Percentiles rank a stretch among this genome's conserved stretches.
These are phyloP conservation scores for Puccinia triticina DNA, from an alignment of 1,284 basidiomycete species.

Conservation along the genomic window DNA sequence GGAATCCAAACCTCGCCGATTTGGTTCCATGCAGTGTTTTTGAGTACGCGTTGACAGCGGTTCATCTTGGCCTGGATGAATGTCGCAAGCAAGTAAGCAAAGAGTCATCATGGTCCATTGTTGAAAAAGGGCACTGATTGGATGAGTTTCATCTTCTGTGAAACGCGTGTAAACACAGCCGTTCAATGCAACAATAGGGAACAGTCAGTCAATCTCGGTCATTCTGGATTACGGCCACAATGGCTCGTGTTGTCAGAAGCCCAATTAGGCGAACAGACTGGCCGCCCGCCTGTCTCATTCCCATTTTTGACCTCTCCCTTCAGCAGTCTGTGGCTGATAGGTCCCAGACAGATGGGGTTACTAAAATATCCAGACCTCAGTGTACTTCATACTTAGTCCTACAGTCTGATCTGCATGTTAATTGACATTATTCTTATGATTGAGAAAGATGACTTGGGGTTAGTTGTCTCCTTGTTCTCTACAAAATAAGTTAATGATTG, in stretches of 20 bases:
- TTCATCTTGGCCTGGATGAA: not conserved
- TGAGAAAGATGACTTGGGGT: no score
- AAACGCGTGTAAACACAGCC: not conserved
- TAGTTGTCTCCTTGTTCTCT: no score
- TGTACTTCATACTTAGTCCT: no score
- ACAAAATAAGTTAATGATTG: no score
- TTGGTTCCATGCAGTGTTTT: not conserved
- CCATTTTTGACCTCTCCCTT: no score
- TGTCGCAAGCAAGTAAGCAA: not conserved
- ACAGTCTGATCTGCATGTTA: not conserved
- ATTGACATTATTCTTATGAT: no score
- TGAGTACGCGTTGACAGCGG: not conserved
- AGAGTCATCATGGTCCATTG: not conserved
- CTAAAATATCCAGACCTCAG: not conserved
- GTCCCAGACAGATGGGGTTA: not conserved
- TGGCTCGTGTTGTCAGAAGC: not conserved
- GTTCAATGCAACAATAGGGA: not conserved
- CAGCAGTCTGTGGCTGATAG: not conserved
- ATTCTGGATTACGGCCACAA: not conserved
- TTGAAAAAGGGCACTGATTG: not conserved
- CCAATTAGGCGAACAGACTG: not conserved
- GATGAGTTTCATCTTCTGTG: not conserved
- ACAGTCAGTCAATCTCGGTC: not conserved
- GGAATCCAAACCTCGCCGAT: not conserved
- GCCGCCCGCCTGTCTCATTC: not conserved